These are phyloP conservation scores for Neoscytalidium dimidiatum DNA, from an alignment of 2,329 filamentous ascomycete genomes.

Conservation along the genomic window DNA sequence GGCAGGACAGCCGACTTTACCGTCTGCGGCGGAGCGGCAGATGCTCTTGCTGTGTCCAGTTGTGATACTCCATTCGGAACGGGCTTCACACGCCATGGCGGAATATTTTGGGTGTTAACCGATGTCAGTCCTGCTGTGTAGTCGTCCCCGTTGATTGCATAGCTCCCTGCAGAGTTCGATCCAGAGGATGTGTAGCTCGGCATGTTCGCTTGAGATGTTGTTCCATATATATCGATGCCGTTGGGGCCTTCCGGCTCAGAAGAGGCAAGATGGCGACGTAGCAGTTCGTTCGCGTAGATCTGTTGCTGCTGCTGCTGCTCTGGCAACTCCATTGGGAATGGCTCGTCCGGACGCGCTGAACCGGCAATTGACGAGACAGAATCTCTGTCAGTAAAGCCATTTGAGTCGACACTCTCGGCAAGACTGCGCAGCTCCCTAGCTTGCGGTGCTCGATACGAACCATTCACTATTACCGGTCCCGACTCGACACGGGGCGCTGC, in stretches of 20 bases:
- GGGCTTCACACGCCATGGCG: slow-evolving; percentile 33
- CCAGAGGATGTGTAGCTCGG: neutral
- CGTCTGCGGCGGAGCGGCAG: slow-evolving; percentile 39
- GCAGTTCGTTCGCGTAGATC: slow-evolving; percentile 31
- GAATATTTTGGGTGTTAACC: neutral
- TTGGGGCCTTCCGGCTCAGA: neutral
- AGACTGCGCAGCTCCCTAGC: slow-evolving; percentile 7
- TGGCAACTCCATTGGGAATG: slow-evolving; percentile 25
- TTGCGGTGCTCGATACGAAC: slow-evolving; percentile 30
- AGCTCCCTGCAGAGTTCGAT: neutral
- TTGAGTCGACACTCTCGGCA: neutral
- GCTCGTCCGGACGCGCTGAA: slow-evolving; percentile 7
- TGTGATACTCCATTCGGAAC: slow-evolving; percentile 34
- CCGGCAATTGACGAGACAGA: neutral
- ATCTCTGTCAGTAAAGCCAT: slow-evolving; percentile 12
- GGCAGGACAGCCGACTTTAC: slow-evolving; percentile 48
- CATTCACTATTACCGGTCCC: slow-evolving; percentile 43
- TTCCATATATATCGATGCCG: neutral
- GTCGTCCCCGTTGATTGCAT: slow-evolving; percentile 24
- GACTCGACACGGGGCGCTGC: slow-evolving; percentile 31
- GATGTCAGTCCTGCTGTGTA: neutral
- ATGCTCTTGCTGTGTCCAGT: slow-evolving; percentile 47
- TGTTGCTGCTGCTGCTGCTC: slow-evolving; percentile 33
- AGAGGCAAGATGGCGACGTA: slow-evolving; percentile 21
- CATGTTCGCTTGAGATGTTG: neutral